Percentiles rank a stretch among this genome's conserved stretches.
Conservation (phyloP, 83 land plant species). For the Picea engelmannii region DNA sequence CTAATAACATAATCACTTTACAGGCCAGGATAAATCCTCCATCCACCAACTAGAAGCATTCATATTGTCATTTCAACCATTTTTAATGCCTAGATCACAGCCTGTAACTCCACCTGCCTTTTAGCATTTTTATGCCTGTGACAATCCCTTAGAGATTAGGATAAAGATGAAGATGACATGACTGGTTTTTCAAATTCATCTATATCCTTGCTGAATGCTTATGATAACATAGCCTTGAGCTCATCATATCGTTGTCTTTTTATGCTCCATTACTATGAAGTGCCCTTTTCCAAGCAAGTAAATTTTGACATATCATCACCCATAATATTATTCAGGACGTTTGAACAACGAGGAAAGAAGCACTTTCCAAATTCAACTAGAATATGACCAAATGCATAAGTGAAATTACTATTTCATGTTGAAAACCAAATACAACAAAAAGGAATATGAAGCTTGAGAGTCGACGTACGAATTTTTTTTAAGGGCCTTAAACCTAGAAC, state of each 20-base stretch:
- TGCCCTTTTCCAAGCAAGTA: constrained; percentile 26
- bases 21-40: too few species aligned
- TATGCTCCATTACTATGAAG: constrained; percentile 43
- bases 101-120: too few species aligned
- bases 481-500: constrained; percentile 50
- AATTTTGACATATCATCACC: constrained; percentile 54
- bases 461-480: constrained; percentile 45
- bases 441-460: not conserved
- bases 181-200: constrained; percentile 37
- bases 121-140: not conserved
- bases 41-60: too few species aligned
- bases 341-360: constrained; percentile 83
- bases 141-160: constrained; percentile 31
- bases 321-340: constrained; percentile 71
- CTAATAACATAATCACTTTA: too few species aligned
- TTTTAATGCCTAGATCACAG: too few species aligned
- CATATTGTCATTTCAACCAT: too few species aligned
- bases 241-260: constrained; percentile 53
- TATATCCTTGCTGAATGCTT: constrained; percentile 65
- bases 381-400: constrained; percentile 8
- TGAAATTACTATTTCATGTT: not conserved
- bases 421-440: not conserved
- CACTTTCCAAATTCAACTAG: constrained; percentile 87
- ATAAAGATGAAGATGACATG: constrained; percentile 39
- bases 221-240: constrained; percentile 41